Evolutionary conservation across 306 rosid genomes (phyloP), one percentile per base, ranked within the genome.

Genomic region (Prunus mongolica): DNA sequence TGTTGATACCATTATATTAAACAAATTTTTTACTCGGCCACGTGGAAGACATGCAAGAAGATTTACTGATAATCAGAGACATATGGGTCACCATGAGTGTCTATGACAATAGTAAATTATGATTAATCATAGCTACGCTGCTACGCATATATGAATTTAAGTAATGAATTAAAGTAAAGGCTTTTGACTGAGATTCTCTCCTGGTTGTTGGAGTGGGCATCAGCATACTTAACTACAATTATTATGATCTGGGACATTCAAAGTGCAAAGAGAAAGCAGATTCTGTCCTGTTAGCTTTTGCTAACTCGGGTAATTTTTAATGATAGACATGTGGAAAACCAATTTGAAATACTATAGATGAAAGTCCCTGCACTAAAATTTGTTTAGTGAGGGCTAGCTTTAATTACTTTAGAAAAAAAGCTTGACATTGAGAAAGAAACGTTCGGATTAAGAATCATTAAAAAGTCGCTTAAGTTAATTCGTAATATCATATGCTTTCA

Each of bases 121-220:
- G 6, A 49, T 14, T 56, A 56, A 56, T 52, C 27, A n/a, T 22
- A 9, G 6, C 5, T 16, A 30, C 27, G 18, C 65, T 60, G 65
- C 65, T 62, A 65, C 14, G 14, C 27, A 12, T 65, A 34, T 34
- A 28, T 32, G 3, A 19, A 34, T 19, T 65, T 8, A 65, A 65
- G 49, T 34, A 63, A 28, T 62, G 6, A 62, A 25, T 25, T 25
- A 14, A 62, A 62, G 67, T 62, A 15, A 15, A 2, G 0, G 22
- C 24, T 69, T 50, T 69, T 69, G 57, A 22, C 16, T 69, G 20
- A 50, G 74, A 69, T 50, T 69, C 46, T 69, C 18, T 69, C 58
- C 46, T 24, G 58, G 61, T 69, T 69, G 41, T 50, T 69, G 60
- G 25, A 52, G 62, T 76, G 69, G 62, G 65, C 75, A 32, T 60